Percentiles rank a stretch among this genome's conserved stretches.
Evolutionary conservation across 2,329 filamentous ascomycete genomes (phyloP).

Genomic region (Fonsecaea monophora): DNA sequence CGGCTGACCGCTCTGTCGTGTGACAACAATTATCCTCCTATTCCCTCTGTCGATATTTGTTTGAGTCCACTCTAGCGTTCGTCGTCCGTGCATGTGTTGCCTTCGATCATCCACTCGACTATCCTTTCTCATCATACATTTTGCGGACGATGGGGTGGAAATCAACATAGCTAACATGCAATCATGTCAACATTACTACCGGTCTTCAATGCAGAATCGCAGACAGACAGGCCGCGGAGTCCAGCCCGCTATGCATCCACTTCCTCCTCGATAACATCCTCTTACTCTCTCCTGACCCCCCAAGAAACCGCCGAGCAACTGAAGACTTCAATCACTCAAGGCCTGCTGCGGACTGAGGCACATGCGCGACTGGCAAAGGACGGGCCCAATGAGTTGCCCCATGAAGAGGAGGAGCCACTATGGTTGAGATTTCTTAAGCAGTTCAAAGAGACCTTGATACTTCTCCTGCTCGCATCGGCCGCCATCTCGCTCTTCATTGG

Average conservation of each 20-base stretch:
- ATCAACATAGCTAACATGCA: constrained; percentile 53
- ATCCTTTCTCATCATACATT: constrained; percentile 5
- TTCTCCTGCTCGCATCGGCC: constrained; percentile 88
- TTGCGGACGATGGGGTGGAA: constrained; percentile 25
- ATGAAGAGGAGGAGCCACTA: constrained; percentile 89
- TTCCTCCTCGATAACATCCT: constrained; percentile 52
- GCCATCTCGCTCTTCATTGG: constrained; percentile 87
- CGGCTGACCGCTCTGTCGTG: neutral
- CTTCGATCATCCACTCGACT: neutral
- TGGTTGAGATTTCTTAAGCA: constrained; percentile 96
- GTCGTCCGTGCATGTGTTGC: neutral
- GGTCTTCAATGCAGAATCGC: constrained; percentile 58
- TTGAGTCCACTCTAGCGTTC: neutral
- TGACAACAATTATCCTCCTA: neutral
- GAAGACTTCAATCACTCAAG: constrained; percentile 80
- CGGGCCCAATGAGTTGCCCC: constrained; percentile 92
- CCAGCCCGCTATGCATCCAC: constrained; percentile 25
- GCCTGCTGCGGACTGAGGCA: constrained; percentile 81
- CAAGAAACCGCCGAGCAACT: constrained; percentile 79
- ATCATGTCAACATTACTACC: constrained; percentile 70
- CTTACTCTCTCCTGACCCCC: constrained; percentile 71
- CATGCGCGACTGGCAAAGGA: constrained; percentile 77
- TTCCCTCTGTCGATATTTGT: neutral
- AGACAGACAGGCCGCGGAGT: constrained; percentile 26
- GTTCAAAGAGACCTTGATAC: constrained; percentile 93